Conservation (phyloP, 2,329 filamentous ascomycete genomes). For the Graphiopsis chlorocephala region DNA sequence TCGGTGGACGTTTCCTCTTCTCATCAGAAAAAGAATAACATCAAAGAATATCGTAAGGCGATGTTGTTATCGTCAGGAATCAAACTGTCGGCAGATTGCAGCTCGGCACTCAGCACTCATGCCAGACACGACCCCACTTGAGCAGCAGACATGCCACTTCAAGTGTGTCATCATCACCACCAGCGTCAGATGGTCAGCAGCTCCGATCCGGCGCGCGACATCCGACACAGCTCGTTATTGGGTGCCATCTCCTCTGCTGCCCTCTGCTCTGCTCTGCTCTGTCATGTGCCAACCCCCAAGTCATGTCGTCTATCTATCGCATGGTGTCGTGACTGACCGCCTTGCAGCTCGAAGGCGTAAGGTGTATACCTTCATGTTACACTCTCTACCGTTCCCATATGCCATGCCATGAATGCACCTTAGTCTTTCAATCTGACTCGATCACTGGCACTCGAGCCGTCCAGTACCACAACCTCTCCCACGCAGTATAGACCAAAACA, state of each 20-base stretch:
- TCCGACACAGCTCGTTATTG: conserved; percentile 1
- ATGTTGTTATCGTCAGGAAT: neutral
- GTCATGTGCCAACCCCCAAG: conserved; percentile 13
- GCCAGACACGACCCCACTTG: neutral
- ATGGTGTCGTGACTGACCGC: neutral
- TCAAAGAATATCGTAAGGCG: neutral
- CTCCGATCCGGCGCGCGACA: neutral
- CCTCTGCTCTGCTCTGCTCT: neutral
- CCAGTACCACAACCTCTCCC: neutral
- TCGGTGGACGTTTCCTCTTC: neutral
- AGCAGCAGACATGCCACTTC: neutral
- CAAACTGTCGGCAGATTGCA: neutral
- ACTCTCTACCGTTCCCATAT: neutral
- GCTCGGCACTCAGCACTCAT: neutral
- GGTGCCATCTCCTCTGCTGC: neutral
- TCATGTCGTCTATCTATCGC: neutral
- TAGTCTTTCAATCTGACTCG: neutral
- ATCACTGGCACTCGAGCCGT: neutral
- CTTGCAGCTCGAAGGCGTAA: neutral
- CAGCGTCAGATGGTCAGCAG: neutral
- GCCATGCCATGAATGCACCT: conserved; percentile 1
- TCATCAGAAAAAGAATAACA: neutral
- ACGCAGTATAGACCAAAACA: neutral
- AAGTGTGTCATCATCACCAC: neutral
- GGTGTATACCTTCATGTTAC: neutral